phyloP scores from a whole-genome alignment of 768 basidiomycete species.

The Mrakia frigida region DNA sequence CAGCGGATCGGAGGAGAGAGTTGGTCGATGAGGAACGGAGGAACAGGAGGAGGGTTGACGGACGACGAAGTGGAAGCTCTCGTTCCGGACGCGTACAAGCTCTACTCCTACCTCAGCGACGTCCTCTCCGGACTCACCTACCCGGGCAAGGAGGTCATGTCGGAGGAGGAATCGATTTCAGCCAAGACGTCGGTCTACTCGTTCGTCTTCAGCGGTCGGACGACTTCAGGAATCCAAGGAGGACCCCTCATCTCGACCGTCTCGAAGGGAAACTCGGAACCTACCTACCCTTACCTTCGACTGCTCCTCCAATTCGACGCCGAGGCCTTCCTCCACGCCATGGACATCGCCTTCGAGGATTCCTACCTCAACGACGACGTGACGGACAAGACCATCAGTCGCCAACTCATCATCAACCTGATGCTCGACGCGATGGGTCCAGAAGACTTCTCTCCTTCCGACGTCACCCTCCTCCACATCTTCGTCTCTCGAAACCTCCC shows the following conservation, averaged over 20 bases:
- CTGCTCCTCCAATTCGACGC: constrained; percentile 81
- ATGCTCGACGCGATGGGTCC: constrained; percentile 63
- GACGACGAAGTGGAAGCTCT: constrained; percentile 52
- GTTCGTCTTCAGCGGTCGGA: constrained; percentile 78
- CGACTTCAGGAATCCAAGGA: constrained; percentile 71
- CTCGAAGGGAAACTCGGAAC: constrained; percentile 52
- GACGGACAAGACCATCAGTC: constrained; percentile 54
- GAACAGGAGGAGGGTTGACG: constrained; percentile 34
- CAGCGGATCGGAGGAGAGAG: constrained; percentile 32
- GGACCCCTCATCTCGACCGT: constrained; percentile 70
- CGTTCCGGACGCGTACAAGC: constrained; percentile 76
- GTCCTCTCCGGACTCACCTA: constrained; percentile 76
- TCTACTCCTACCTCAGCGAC: constrained; percentile 80
- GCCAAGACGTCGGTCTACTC: constrained; percentile 71
- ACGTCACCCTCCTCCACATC: constrained; percentile 81
- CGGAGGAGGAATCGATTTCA: constrained; percentile 57
- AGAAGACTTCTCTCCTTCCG: constrained; percentile 53
- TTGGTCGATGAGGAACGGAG: constrained; percentile 21
- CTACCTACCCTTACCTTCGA: constrained; percentile 83
- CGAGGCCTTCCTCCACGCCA: constrained; percentile 85
- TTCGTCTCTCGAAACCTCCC: constrained; percentile 95
- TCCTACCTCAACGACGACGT: constrained; percentile 74
- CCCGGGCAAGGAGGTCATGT: constrained; percentile 71
- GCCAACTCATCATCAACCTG: constrained; percentile 76
- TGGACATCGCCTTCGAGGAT: constrained; percentile 95